Evolutionary conservation across 352 stramenopile genomes (phyloP).

Genomic region (Phytophthora constricta): DNA sequence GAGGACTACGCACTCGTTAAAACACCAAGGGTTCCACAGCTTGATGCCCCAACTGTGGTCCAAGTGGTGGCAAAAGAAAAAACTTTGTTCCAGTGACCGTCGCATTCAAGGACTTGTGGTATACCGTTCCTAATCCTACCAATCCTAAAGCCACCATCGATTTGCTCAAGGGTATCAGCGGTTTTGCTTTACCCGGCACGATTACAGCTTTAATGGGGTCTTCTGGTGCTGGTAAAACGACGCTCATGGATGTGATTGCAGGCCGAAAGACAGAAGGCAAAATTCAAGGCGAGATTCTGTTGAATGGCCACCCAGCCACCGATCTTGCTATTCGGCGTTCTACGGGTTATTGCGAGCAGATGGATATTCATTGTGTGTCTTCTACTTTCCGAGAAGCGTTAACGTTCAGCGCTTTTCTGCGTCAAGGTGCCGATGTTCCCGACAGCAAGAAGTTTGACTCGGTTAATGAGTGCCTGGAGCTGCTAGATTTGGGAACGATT

Average conservation of each 20-base stretch:
- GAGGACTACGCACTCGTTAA: constrained; percentile 12
- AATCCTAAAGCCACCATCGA: constrained; percentile 42
- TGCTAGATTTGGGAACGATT: constrained; percentile 46
- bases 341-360: constrained; percentile 21
- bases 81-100: constrained; percentile 49
- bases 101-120: constrained; percentile 55
- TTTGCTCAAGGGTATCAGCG: constrained; percentile 59
- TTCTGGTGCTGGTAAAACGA: constrained; percentile 28
- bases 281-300: constrained; percentile 77
- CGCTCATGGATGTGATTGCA: constrained; percentile 35
- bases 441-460: constrained; percentile 42
- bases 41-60: background rate
- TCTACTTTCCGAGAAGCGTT: constrained; percentile 52
- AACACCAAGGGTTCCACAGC: constrained; percentile 5
- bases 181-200: constrained; percentile 22
- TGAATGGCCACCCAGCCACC: constrained; percentile 87
- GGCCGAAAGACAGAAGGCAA: constrained; percentile 88
- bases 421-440: constrained; percentile 39
- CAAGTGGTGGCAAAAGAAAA: constrained; percentile 11
- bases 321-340: constrained; percentile 49
- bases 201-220: constrained; percentile 37
- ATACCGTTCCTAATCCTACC: constrained; percentile 44
- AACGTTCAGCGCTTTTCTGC: constrained; percentile 87
- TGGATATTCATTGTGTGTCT: constrained; percentile 14
- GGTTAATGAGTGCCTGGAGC: constrained; percentile 47